Percentiles rank a stretch among this genome's conserved stretches.
These are phyloP conservation scores for Aspergillus sergii DNA, from an alignment of 2,329 filamentous ascomycete genomes.

Conservation along the genomic window DNA sequence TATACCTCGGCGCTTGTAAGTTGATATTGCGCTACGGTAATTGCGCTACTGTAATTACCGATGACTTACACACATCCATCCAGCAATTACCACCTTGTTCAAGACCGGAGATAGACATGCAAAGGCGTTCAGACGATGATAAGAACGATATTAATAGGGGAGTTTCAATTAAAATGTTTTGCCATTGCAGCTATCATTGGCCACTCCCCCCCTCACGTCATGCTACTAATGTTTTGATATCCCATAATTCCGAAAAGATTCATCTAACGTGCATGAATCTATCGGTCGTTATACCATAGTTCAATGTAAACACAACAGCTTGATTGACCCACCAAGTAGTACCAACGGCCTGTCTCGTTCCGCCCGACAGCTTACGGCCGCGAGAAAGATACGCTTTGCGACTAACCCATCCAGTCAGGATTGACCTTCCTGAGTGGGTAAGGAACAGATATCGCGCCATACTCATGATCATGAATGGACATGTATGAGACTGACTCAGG, in stretches of 20 bases:
- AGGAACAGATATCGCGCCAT: background rate
- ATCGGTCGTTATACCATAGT: background rate
- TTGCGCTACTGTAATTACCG: conserved; percentile 7
- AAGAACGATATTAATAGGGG: background rate
- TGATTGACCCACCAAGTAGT: background rate
- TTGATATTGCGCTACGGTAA: conserved; percentile 11
- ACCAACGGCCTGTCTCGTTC: background rate
- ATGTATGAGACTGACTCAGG: background rate
- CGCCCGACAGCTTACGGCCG: background rate
- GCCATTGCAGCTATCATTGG: background rate
- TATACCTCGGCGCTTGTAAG: conserved; percentile 15
- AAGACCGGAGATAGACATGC: background rate
- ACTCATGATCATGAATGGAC: background rate
- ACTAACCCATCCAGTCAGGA: background rate
- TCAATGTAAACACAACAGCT: background rate
- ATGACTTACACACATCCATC: background rate
- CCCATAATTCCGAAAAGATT: background rate
- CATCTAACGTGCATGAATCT: background rate
- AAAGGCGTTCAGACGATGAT: background rate
- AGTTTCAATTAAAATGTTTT: background rate
- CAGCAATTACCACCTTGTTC: background rate
- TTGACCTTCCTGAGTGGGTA: conserved; percentile 1
- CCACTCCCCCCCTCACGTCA: background rate
- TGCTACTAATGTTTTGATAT: background rate
- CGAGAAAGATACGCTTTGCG: background rate